Conservation (phyloP, 352 stramenopile species). For the Peronospora belbahrii region DNA sequence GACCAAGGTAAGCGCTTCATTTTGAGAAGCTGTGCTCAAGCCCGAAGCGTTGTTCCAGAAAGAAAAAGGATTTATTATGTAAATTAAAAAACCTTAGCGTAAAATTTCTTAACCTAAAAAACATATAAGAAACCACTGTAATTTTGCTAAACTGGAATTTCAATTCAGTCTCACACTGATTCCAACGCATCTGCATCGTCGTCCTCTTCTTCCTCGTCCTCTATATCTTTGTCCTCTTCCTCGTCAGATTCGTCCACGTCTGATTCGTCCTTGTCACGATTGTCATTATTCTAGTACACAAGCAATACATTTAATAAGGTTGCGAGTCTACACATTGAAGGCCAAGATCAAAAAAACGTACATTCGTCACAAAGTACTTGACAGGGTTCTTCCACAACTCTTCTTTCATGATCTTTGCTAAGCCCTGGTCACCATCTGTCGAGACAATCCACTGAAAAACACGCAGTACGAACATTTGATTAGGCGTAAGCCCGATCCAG, state of each 20-base stretch:
- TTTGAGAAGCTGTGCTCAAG: no score
- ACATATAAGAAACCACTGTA: no score
- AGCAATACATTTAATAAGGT: conserved; percentile 1
- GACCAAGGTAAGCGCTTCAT: no score
- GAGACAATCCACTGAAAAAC: conserved; percentile 44
- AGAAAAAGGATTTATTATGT: no score
- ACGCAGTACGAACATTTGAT: background rate
- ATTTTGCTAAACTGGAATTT: no score
- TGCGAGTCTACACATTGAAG: background rate
- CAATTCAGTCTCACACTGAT: no score
- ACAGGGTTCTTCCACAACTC: conserved; percentile 72
- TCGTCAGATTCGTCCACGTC: no score
- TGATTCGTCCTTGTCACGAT: conserved; percentile 37
- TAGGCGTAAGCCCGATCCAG: background rate
- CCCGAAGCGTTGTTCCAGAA: no score
- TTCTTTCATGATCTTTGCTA: conserved; percentile 75
- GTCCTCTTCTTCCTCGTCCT: conserved; percentile 13
- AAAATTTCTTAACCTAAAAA: no score
- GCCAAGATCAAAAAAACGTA: conserved; percentile 9
- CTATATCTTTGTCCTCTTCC: conserved; percentile 24
- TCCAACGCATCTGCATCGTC: no score
- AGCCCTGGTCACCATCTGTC: conserved; percentile 45
- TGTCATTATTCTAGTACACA: conserved; percentile 32
- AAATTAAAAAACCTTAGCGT: no score
- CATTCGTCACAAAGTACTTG: conserved; percentile 43